Evolutionary conservation across 306 rosid genomes (phyloP), one percentile per base, ranked within the genome.

Genomic region (Luffa acutangula): DNA sequence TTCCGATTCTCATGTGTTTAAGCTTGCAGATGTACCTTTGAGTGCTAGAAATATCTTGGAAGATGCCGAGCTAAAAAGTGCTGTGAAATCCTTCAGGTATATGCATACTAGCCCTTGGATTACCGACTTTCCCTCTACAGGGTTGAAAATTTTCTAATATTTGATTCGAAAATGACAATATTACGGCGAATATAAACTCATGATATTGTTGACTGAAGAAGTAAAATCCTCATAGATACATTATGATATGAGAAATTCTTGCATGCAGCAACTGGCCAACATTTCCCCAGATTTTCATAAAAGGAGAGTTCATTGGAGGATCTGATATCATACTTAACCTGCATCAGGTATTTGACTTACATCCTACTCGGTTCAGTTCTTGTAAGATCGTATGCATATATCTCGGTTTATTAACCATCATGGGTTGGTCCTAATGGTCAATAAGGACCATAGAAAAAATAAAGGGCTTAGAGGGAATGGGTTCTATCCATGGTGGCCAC

Each of bases 221-320:
- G 51, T 66, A 39, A 18, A 58, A 8, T 20, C 36, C 34, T 58
- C 4, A 6, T 66, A 1, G 4, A 66, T 42, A 3, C 41, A 69
- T 12, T 21, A 58, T 46, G 45, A 62, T 79, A 10, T n/a, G 66
- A 18, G 33, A 13, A 58, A 65, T 43, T 51, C 62, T 79, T 33
- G n/a, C 7, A 5, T 81, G 85, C 89, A 94, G 97, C 85, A 41
- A 80, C 73, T 91, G 97, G 97, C 98, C 97, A 66, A 94, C 97
- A 73, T 91, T 94, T 85, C 97, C 98, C 0, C 97, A 94, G 81
- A 82, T 94, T 70, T 94, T 92, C 92, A 87, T 94, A 54, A 91
- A 92, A 87, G 97, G 97, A 75, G 97, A 94, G 87, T 95, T 95
- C 66, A 74, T 92, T 82, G 98, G 98, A 76, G 97, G 97, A 49